Percentiles rank a stretch among this genome's conserved stretches.
phyloP scores from a whole-genome alignment of 2,329 filamentous ascomycete species.

The Decorospora gaudefroyi region DNA sequence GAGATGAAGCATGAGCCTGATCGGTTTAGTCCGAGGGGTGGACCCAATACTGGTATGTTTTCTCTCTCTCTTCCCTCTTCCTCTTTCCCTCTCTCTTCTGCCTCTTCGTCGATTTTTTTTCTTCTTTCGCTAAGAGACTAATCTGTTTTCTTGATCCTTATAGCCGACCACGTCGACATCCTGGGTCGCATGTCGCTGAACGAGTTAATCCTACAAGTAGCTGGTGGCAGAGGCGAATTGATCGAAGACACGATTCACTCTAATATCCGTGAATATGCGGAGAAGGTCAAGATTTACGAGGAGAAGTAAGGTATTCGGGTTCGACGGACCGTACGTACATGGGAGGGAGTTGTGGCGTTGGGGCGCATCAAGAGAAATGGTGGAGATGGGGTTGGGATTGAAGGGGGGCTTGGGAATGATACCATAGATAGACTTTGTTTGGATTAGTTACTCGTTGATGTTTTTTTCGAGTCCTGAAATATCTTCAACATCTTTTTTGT shows the following conservation, averaged over 20 bases:
- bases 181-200: constrained; percentile 86
- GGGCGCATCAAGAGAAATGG: neutral
- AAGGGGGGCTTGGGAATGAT: constrained; percentile 9
- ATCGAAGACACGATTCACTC: constrained; percentile 80
- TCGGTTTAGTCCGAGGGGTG: constrained; percentile 79
- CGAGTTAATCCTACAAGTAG: constrained; percentile 84
- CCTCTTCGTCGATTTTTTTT: neutral
- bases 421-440: too few species aligned
- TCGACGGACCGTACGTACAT: neutral
- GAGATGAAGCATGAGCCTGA: constrained; percentile 99
- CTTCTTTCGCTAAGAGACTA: too few species aligned
- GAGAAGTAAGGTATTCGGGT: constrained; percentile 19
- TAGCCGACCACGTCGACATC: constrained; percentile 94
- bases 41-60: constrained; percentile 63
- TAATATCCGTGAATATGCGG: constrained; percentile 80
- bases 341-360: neutral
- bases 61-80: too few species aligned
- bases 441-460: too few species aligned
- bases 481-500: too few species aligned
- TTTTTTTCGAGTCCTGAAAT: too few species aligned
- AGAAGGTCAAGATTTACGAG: constrained; percentile 80
- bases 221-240: constrained; percentile 78
- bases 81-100: neutral
- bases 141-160: neutral
- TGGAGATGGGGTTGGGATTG: neutral